phyloP scores from a whole-genome alignment of 306 rosid genomes.

The Quercus robur region DNA sequence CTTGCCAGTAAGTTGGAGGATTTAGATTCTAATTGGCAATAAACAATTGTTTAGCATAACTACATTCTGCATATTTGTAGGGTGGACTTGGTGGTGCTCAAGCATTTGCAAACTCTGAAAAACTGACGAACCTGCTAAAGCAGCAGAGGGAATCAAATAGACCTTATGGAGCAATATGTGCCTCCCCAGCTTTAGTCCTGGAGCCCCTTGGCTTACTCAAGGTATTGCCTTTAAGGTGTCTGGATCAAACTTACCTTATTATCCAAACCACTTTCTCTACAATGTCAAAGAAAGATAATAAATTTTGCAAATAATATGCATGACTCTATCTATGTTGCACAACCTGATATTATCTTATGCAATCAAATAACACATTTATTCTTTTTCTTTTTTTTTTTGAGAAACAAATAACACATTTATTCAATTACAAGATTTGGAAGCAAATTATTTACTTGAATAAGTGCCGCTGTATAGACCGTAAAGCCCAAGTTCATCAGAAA shows the following conservation, averaged over 20 bases:
- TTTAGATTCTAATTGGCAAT: not conserved
- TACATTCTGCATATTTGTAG: constrained; percentile 35
- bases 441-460: not conserved
- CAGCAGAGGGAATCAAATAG: constrained; percentile 64
- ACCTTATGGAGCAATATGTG: constrained; percentile 94
- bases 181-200: constrained; percentile 86
- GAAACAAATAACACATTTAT: not conserved
- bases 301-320: not conserved
- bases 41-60: constrained; percentile 10
- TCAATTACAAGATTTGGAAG: not conserved
- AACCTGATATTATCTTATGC: no score
- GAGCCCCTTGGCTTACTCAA: constrained; percentile 90
- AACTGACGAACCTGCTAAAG: constrained; percentile 64
- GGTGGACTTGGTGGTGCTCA: constrained; percentile 98
- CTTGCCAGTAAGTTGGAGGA: constrained; percentile 62
- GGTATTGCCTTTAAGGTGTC: constrained; percentile 41
- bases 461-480: not conserved
- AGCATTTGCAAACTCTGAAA: constrained; percentile 78
- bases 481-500: not conserved
- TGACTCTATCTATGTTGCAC: no score
- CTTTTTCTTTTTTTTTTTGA: no score
- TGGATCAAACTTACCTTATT: not conserved
- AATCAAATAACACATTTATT: not conserved
- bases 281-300: not conserved
- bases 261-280: not conserved